Evolutionary conservation across 1,284 basidiomycete species (phyloP), one percentile per base, ranked within the genome.

Genomic region (Cutaneotrichosporon arboriforme): DNA sequence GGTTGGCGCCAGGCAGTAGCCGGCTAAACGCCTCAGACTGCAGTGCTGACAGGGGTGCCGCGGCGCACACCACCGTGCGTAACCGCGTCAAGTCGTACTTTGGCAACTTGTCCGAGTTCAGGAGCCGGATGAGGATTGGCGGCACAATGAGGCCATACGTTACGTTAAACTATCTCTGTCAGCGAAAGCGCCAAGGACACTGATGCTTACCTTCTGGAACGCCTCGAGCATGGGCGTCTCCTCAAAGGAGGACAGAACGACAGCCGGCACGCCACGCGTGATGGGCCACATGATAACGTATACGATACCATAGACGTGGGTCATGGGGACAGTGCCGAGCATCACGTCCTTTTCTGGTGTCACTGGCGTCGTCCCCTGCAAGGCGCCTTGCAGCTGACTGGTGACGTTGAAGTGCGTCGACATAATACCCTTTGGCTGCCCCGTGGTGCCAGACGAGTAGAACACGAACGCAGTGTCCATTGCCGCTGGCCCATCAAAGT

Each of bases 131-230:
- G 3, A 91, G 76, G 42, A 96, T 84, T 0, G 91, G 91, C 0
- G 91, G 91, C 0, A 93, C 91, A 40, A 93, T 79, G 8, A 90
- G 74, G 1, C 80, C 66, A 35, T 75, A 73, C 0, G 85, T 85
- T 48, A 84, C 79, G 51, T 78, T 80, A 75, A 87, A 88, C 59
- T 79, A 78, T 5, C 38, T 18, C 10, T 20, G 35, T 40, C 12
- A 36, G 33, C n/a, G n/a, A 36, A 88, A 8, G 14, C n/a, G 1
- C 13, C 46, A 9, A 17, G 23, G 4, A n/a, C 14, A 14, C 3
- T 3, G 2, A 51, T n/a, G n/a, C 64, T 80, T 49, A 81, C 78
- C 23, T 78, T 77, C 66, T 87, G 85, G 62, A 88, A 90, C 26
- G 78, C 74, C 7, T 79, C 77, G 2, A 90, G 83, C 57, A 90